Evolutionary conservation across 2,329 filamentous ascomycete species (phyloP).

Genomic region (Aspergillus niger): DNA sequence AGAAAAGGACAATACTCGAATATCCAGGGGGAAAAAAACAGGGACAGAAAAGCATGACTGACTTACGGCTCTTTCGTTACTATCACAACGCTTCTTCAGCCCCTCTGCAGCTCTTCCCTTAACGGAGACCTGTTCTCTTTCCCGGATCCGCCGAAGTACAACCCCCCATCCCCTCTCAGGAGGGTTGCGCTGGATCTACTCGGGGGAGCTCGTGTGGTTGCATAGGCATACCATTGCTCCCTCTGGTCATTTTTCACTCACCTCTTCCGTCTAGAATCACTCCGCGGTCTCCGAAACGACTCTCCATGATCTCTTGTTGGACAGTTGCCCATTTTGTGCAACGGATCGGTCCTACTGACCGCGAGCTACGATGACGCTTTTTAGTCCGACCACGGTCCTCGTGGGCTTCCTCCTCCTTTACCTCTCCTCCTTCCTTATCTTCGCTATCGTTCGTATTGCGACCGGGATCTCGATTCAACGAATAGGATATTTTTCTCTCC

Average conservation of each 20-base stretch:
- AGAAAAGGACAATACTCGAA: not conserved
- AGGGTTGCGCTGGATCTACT: slow-evolving; percentile 3
- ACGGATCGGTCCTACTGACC: slow-evolving; percentile 38
- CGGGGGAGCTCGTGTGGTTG: not conserved
- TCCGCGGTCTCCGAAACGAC: not conserved
- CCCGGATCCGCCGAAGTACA: slow-evolving; percentile 10
- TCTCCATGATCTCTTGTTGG: slow-evolving; percentile 26
- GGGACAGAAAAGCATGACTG: slow-evolving; percentile 21
- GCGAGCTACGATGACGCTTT: slow-evolving; percentile 47
- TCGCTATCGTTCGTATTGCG: slow-evolving; percentile 87
- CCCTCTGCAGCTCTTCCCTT: slow-evolving; percentile 22
- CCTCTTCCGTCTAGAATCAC: slow-evolving; percentile 3
- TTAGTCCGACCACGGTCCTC: slow-evolving; percentile 75
- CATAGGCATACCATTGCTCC: not conserved
- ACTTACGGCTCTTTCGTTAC: slow-evolving; percentile 16
- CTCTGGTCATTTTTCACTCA: not conserved
- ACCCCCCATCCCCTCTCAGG: slow-evolving; percentile 1
- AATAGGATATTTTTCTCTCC: slow-evolving; percentile 87
- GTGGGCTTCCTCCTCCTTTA: slow-evolving; percentile 85
- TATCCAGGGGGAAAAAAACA: not conserved
- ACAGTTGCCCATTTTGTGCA: slow-evolving; percentile 18
- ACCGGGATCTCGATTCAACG: slow-evolving; percentile 96
- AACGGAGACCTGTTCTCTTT: slow-evolving; percentile 26
- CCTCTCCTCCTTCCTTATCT: slow-evolving; percentile 86
- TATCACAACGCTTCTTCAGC: slow-evolving; percentile 16